Evolutionary conservation across 2,329 filamentous ascomycete genomes (phyloP), one percentile per base, ranked within the genome.

Genomic region (Fonsecaea erecta): DNA sequence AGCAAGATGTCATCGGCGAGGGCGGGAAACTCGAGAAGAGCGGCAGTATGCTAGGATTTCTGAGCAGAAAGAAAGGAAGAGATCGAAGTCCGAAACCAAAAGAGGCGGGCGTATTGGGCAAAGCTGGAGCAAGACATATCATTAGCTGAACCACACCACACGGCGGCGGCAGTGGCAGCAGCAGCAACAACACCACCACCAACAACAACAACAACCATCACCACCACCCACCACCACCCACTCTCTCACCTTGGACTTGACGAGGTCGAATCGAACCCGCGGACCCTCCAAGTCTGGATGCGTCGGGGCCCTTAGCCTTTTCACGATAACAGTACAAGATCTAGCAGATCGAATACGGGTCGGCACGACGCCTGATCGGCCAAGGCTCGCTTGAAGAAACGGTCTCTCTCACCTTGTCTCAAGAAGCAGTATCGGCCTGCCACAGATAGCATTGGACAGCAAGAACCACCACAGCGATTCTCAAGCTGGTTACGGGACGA

Each of bases 1-100:
- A 51, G 5, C 37, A 52, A 21, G 67, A 65, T 14, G 32, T 28
- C 1, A 16, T 21, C 7, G 64, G 34, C n/a, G 68, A 67, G 5
- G 85, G 82, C 63, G 68, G 70, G 12, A 70, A 70, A 56, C 54
- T 72, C 68, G 60, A 67, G 66, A 79, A 78, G 73, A 65, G 90
- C 84, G 76, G 76, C 73, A 88, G 89, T 18, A 94, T 97, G 84
- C 89, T 98, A 70, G 91, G 92, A 1, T 96, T 99, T 77, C 82
- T 98, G 66, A 91, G 86, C 70, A 85, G 93, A 73, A 97, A 96
- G 81, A 97, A 92, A 81, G 92, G 93, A 30, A 85, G 93, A 68
- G 92, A 93, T 62, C 88, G 93, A 77, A 97, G 93, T 75, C 95
- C 95, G 1, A 97, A 97, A 80, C 93, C 93, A 28, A 94, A 92